Evolutionary conservation across 805 yeast genomes (phyloP), one percentile per base, ranked within the genome.

Genomic region (Nakazawaea pomicola): DNA sequence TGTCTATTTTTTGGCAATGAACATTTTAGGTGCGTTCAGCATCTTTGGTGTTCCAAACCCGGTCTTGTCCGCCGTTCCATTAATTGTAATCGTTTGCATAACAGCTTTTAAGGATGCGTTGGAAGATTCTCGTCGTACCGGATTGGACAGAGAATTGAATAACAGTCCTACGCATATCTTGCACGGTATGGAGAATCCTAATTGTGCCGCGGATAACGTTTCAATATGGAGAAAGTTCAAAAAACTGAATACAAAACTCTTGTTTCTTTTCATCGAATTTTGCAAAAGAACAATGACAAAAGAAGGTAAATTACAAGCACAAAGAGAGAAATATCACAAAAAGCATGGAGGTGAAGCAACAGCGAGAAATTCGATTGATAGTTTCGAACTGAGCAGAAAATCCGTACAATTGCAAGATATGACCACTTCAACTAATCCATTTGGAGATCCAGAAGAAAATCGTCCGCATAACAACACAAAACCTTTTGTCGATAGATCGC

Each of bases 51-150:
- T 82, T 16, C 69, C 75, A 24, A 68, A 68, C 45, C 89, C 93
- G 1, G 91, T 78, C 1, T 64, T 84, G 53, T 82, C 84, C 16
- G 85, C 89, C 2, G 90, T 83, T 25, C 95, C 95, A 3, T 73
- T 84, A 55, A 81, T 83, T 57, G 90, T 84, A 42, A 83, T 84
- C 65, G 89, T 84, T 15, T 67, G 70, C 41, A 65, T 84, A 48
- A 84, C 93, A 2, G 90, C 88, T 4, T 55, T 80, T 47, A 81
- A 83, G 53, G 93, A 85, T 60, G 90, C 83, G 0, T 67, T 84
- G 49, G 95, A 84, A 60, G 95, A 84, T 58, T 80, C 75, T 48
- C 68, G 84, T 44, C 70, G 95, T 51, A 73, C 75, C 2, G 51
- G 67, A 2, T 74, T 78, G 29, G 95, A 84, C 58, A 62, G 68